A percentile compares a stretch with the other conserved stretches of the same genome.
Conservation (phyloP, 2,329 filamentous ascomycete genomes). For the Colletotrichum sp. region DNA sequence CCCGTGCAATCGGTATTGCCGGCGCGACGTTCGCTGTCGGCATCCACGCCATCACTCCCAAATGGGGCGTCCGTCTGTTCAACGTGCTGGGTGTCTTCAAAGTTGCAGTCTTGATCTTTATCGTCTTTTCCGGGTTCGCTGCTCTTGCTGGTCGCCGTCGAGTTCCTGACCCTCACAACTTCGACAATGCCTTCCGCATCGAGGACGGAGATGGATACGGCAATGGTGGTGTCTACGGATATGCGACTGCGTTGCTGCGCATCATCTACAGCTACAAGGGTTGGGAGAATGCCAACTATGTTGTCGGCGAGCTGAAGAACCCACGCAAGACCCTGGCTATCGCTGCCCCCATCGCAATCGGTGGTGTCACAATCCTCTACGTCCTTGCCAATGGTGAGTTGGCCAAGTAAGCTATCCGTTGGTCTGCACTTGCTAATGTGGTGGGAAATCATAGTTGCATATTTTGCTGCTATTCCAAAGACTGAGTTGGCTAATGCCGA, state of each 20-base stretch:
- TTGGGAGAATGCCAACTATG: constrained; percentile 70
- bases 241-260: constrained; percentile 61
- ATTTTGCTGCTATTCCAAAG: constrained; percentile 68
- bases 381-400: constrained; percentile 42
- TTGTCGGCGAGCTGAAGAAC: constrained; percentile 61
- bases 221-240: constrained; percentile 54
- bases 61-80: constrained; percentile 63
- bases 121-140: constrained; percentile 65
- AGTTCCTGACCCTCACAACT: constrained; percentile 59
- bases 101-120: constrained; percentile 62
- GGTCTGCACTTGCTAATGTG: not conserved
- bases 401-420: not conserved
- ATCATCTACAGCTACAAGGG: constrained; percentile 68
- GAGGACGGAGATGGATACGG: constrained; percentile 49
- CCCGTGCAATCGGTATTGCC: constrained; percentile 60
- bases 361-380: constrained; percentile 64
- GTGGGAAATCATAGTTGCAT: constrained; percentile 46
- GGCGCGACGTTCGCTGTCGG: constrained; percentile 59
- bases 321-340: constrained; percentile 58
- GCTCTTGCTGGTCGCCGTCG: constrained; percentile 56
- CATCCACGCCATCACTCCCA: constrained; percentile 58
- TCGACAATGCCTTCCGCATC: constrained; percentile 57
- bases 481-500: constrained; percentile 61
- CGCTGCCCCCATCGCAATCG: constrained; percentile 63
- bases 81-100: constrained; percentile 67